A percentile compares a stretch with the other conserved stretches of the same genome.
Conservation (phyloP, 805 yeast species). For the Lachancea waltii region DNA sequence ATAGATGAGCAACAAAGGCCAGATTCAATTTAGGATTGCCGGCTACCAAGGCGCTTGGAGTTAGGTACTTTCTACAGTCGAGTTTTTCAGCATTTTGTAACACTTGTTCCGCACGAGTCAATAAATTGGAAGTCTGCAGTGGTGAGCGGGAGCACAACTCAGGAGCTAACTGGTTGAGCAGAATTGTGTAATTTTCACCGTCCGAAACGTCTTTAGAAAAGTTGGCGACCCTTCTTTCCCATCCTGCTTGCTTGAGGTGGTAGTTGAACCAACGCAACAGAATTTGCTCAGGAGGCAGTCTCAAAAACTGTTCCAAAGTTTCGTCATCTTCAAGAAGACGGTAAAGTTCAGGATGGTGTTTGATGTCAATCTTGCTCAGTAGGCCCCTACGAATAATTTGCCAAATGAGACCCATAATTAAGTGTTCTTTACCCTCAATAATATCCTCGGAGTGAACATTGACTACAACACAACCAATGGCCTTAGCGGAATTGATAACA, state of each 20-base stretch:
- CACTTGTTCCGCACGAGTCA: constrained; percentile 81
- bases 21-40: constrained; percentile 95
- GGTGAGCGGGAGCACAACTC: constrained; percentile 77
- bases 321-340: constrained; percentile 93
- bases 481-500: constrained; percentile 96
- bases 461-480: constrained; percentile 96
- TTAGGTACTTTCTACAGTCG: constrained; percentile 88
- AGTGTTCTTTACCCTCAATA: constrained; percentile 88
- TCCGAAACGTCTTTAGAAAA: constrained; percentile 85
- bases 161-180: constrained; percentile 84
- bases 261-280: constrained; percentile 95
- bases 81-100: constrained; percentile 82
- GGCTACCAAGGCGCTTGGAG: constrained; percentile 86
- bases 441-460: constrained; percentile 96
- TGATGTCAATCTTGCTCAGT: constrained; percentile 90
- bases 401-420: constrained; percentile 90
- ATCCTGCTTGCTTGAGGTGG: constrained; percentile 88
- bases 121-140: constrained; percentile 65
- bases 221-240: constrained; percentile 79
- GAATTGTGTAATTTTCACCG: constrained; percentile 90
- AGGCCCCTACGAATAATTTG: constrained; percentile 96
- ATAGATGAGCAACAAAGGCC: constrained; percentile 95
- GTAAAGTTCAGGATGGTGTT: constrained; percentile 92
- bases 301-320: constrained; percentile 90
- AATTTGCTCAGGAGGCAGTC: constrained; percentile 96